phyloP scores from a whole-genome alignment of 1,284 basidiomycete genomes.

The Inonotus obliquus region DNA sequence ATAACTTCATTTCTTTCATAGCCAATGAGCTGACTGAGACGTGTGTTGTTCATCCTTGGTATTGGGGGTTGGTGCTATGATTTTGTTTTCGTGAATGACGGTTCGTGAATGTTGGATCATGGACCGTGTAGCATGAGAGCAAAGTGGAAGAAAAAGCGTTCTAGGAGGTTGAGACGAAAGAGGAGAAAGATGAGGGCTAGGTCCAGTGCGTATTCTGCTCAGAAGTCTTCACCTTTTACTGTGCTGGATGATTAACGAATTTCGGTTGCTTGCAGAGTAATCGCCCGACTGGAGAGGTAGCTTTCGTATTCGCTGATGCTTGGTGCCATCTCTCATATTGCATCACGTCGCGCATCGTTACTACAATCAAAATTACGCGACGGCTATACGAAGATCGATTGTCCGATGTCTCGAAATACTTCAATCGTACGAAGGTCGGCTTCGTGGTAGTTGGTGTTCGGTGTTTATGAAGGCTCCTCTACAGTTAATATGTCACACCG shows the following conservation, averaged over 20 bases:
- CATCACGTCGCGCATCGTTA: background rate
- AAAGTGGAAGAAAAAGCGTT: slow-evolving; percentile 91
- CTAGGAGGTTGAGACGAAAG: slow-evolving; percentile 81
- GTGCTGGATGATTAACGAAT: background rate
- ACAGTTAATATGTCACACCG: no score
- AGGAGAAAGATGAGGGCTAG: slow-evolving; percentile 90
- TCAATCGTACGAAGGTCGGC: no score
- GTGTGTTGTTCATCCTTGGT: no score
- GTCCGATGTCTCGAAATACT: no score
- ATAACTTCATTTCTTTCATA: slow-evolving; percentile 18
- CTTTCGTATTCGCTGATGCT: background rate
- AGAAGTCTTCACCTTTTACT: background rate
- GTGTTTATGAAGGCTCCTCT: no score
- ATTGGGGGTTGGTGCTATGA: no score
- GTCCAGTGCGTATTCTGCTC: slow-evolving; percentile 59
- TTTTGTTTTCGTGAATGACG: no score
- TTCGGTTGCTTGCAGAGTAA: background rate
- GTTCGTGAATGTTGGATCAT: no score
- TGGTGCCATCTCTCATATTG: background rate
- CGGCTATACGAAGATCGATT: no score
- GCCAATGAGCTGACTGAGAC: slow-evolving; percentile 10
- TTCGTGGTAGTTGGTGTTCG: no score
- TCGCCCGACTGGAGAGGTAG: background rate
- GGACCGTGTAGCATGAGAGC: slow-evolving; percentile 65
- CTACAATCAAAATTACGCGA: no score